Base-by-base conservation (phyloP, 106 monocot species). In the Platanthera guangdongensis region DNA sequence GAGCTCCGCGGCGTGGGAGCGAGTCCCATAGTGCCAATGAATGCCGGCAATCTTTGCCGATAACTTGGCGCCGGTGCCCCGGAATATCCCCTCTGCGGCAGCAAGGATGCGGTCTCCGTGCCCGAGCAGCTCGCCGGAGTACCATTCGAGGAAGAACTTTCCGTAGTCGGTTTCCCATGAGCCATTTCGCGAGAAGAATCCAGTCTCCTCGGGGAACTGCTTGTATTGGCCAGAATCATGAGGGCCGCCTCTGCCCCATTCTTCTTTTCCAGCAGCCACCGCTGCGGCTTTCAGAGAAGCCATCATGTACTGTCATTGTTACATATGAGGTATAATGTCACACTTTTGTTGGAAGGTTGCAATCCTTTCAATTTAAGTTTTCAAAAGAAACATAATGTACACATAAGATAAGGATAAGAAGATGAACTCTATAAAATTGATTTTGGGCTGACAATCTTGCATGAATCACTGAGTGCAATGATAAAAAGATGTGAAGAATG, bases 1-100 rank as follows among this genome's bases (percentile, higher is more conserved):
- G 10, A 95, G 87, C 69, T 95, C 93, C 2, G 95, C 84, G 0
- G 95, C 82, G 39, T 92, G 95, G 22, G 95, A 90, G 25, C 85
- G 81, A 1, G 87, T 88, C 7, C 74, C n/a, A 77, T 90, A 95
- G 75, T 95, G 95, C 95, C 95, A 95, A 81, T 95, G 89, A 74
- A 95, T 89, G 14, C 90, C 93, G 0, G 90, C 95, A 0, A 95
- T 85, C 62, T 94, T 91, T 2, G 65, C 94, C 0, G 91, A 94
- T 8, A 94, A 68, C 52, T 77, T 83, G 39, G 74, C 83, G 0
- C 85, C 85, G 8, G 88, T 85, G 72, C 80, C 85, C 11, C 73
- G 72, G 84, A 91, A 94, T 4, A 87, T 78, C 11, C 63, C 74
- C 32, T 87, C 80, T 0, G 94, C 94, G 0, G 89, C 84, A 0